Base-by-base conservation (phyloP, 192 early-diverging fungal genomes). In the Backusella mclennaniae region DNA sequence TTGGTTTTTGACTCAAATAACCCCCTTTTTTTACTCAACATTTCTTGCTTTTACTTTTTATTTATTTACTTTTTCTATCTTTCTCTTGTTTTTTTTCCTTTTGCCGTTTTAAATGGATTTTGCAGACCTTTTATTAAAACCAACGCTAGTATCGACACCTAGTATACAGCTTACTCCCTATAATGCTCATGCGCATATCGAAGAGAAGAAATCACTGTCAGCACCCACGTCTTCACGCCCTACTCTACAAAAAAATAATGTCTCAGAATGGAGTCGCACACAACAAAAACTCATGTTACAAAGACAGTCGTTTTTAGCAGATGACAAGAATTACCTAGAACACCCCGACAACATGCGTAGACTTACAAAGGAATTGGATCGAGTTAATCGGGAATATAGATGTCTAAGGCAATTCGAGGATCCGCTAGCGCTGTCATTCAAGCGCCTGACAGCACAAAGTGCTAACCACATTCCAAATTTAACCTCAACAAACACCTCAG, bases 361-460 rank as follows among this genome's bases (percentile, higher is more conserved):
- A 67, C 69, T 87, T 35, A 85, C 84, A 17, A 85, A 85, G 42
- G 85, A 84, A 21, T 73, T 83, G 29, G 84, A 85, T 35, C 79
- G 85, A 31, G 82, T 87, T n/a, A 87, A 87, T 76, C 73, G 85
- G 68, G 85, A 87, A 74, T 83, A 87, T 69, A 44, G 69, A 35
- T 82, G 71, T 68, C 71, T 85, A 52, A 63, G 59, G 41, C 67
- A 80, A 36, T 85, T 74, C 76, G 73, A 81, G 59, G 84, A 87
- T 75, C 85, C 85, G 12, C 73, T 87, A 59, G 72, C 69, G 8
- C 79, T 83, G 53, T 83, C 82, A 35, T 71, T 87, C 35, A 68
- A 77, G 11, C 80, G 85, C 33, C 73, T 83, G n/a, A 66, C 70
- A 21, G 23, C 35, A 35, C 26, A 23, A 35, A 35, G 26, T 35